These are phyloP conservation scores for Avena atlantica DNA, from an alignment of 176 grass and related monocot genomes.

Conservation along the genomic window DNA sequence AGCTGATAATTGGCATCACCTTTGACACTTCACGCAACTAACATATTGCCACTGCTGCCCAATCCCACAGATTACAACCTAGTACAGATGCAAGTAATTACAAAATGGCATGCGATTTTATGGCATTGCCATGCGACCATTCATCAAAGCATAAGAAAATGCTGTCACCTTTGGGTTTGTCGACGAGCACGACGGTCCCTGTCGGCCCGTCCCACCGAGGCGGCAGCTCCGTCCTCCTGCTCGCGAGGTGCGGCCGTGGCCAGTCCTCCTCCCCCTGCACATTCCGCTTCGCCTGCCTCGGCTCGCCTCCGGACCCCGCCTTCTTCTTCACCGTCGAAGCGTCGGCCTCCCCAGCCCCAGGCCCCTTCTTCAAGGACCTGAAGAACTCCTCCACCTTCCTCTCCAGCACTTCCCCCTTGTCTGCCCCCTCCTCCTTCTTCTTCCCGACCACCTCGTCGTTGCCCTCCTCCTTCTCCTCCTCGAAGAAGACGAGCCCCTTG, in stretches of 20 bases:
- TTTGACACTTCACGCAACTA: background rate
- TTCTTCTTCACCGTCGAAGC: background rate
- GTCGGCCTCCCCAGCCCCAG: conserved; percentile 3
- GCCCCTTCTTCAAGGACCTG: conserved; percentile 78
- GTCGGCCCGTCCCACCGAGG: conserved; percentile 80
- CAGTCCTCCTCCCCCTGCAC: conserved; percentile 34
- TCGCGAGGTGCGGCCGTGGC: conserved; percentile 64
- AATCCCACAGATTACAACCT: too few species aligned
- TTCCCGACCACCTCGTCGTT: background rate
- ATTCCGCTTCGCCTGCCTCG: conserved; percentile 31
- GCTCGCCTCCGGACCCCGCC: conserved; percentile 5
- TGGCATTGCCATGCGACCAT: background rate
- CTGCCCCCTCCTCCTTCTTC: background rate
- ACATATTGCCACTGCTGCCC: background rate
- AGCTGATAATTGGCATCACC: background rate
- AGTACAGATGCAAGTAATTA: too few species aligned
- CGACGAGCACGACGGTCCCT: conserved; percentile 82
- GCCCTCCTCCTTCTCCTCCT: conserved; percentile 48
- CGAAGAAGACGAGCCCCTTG: conserved; percentile 81
- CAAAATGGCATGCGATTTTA: background rate
- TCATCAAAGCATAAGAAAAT: background rate
- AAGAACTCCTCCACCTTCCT: conserved; percentile 95
- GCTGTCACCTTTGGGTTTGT: conserved; percentile 88
- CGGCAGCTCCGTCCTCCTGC: conserved; percentile 78
- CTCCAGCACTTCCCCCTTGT: conserved; percentile 68